Evolutionary conservation across 164 flowering plant genomes (phyloP), one percentile per base, ranked within the genome.

Genomic region (Vitis rupestris): DNA sequence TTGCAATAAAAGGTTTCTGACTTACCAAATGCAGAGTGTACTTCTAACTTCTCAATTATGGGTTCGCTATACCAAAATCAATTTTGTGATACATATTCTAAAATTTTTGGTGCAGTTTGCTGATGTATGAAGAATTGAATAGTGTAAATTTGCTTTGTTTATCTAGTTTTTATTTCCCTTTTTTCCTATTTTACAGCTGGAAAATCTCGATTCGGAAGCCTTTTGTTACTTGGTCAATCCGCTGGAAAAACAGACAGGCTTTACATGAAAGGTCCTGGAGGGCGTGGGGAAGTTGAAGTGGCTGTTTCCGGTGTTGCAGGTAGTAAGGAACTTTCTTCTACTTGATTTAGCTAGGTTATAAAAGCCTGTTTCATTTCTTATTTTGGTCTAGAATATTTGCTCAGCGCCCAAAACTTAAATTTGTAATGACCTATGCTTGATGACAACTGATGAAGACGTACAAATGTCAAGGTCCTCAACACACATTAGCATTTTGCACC

Each of bases 191-290:
- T 23, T 72, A 61, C 84, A 95, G 99, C 89, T 72, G 99, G 99
- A 37, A 90, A 79, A 76, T 82, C 90, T 79, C 79, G 93, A 73
- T 89, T 95, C 61, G 97, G 97, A 52, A 91, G 97, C 84, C 90
- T 95, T 75, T 81, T 91, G 31, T 84, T 93, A 54, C 82, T 87
- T 60, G 88, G 88, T 69, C 81, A 88, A 68, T 76, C 80, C 60
- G 69, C 87, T 70, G 85, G 85, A 51, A 93, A 89, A 84, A 75
- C 88, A 16, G 98, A 95, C 78, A 90, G 87, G 73, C 82, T 95
- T 53, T 91, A 87, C 82, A 95, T 95, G 99, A 95, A 82, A 82
- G 99, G 99, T 68, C 99, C 99, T 53, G 99, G 99, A 63, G 99
- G 99, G 50, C 91, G 93, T 63, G 99, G 99, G 37, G 97, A 93